A percentile compares a stretch with the other conserved stretches of the same genome.
Conservation (phyloP, 164 flowering plant species). For the Berberis vulgaris region DNA sequence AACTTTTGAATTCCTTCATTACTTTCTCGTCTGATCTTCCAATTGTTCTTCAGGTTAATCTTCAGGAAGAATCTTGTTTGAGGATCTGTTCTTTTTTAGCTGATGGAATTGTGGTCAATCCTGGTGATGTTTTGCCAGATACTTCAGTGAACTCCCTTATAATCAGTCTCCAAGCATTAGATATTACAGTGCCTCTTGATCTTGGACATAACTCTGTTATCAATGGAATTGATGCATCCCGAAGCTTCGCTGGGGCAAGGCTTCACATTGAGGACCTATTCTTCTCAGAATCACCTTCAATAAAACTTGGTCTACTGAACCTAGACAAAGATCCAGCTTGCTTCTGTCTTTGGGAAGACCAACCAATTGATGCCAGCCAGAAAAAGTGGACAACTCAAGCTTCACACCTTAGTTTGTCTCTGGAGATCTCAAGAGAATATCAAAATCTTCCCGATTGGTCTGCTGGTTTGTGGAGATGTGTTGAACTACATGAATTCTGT, state of each 20-base stretch:
- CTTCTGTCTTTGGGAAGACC: slow-evolving; percentile 84
- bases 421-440: slow-evolving; percentile 40
- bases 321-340: slow-evolving; percentile 97
- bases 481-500: slow-evolving; percentile 62
- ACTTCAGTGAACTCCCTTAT: slow-evolving; percentile 61
- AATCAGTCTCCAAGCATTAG: slow-evolving; percentile 63
- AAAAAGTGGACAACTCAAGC: slow-evolving; percentile 65
- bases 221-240: slow-evolving; percentile 6
- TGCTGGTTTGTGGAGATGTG: slow-evolving; percentile 70
- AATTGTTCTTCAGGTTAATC: slow-evolving; percentile 52
- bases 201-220: slow-evolving; percentile 10
- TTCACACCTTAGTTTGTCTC: slow-evolving; percentile 57
- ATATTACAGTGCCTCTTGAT: slow-evolving; percentile 62
- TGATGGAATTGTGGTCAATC: slow-evolving; percentile 80
- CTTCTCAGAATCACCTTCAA: slow-evolving; percentile 54
- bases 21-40: slow-evolving; percentile 1
- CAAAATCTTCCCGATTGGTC: slow-evolving; percentile 22
- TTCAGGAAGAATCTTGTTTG: slow-evolving; percentile 93
- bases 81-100: slow-evolving; percentile 84
- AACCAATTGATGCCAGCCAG: slow-evolving; percentile 91
- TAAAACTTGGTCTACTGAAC: slow-evolving; percentile 53
- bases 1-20: not conserved
- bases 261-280: slow-evolving; percentile 68
- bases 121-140: slow-evolving; percentile 77
- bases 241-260: slow-evolving; percentile 74